Evolutionary conservation across 2,329 filamentous ascomycete genomes (phyloP).

Genomic region (Cytospora piceae): DNA sequence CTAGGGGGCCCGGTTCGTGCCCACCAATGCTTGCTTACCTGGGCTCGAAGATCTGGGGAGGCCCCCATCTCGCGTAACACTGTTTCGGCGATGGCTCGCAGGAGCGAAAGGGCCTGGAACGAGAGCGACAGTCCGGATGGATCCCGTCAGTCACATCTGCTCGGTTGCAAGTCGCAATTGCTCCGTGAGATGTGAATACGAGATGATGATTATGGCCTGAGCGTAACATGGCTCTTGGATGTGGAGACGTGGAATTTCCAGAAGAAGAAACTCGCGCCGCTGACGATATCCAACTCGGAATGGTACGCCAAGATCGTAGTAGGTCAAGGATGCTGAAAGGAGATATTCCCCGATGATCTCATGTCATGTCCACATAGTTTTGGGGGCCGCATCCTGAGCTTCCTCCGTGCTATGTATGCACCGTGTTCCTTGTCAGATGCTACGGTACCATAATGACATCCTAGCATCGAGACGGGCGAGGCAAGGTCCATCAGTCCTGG

Average conservation of each 20-base stretch:
- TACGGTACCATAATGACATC: too few relatives aligned
- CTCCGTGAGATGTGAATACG: not conserved
- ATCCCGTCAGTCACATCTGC: not conserved
- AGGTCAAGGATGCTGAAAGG: not conserved
- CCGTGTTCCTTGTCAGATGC: too few relatives aligned
- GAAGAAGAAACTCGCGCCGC: not conserved
- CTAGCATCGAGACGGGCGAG: too few relatives aligned
- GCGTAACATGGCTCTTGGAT: not conserved
- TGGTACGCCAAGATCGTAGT: not conserved
- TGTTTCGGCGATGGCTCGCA: not conserved
- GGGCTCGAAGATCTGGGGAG: not conserved
- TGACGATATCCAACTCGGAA: not conserved
- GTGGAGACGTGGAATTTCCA: not conserved
- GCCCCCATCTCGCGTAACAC: not conserved
- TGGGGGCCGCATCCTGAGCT: too few relatives aligned
- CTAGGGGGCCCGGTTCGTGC: too few relatives aligned
- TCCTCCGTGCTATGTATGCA: too few relatives aligned
- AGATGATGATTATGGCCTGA: not conserved
- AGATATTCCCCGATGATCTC: not conserved
- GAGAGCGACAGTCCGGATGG: not conserved
- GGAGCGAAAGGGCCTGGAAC: not conserved
- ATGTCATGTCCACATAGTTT: not conserved
- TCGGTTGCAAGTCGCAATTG: too few relatives aligned
- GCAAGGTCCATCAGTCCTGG: too few relatives aligned
- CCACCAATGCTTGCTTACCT: not conserved